phyloP scores from a whole-genome alignment of 2,329 filamentous ascomycete species.

The Ceratocystis eucalypticola region DNA sequence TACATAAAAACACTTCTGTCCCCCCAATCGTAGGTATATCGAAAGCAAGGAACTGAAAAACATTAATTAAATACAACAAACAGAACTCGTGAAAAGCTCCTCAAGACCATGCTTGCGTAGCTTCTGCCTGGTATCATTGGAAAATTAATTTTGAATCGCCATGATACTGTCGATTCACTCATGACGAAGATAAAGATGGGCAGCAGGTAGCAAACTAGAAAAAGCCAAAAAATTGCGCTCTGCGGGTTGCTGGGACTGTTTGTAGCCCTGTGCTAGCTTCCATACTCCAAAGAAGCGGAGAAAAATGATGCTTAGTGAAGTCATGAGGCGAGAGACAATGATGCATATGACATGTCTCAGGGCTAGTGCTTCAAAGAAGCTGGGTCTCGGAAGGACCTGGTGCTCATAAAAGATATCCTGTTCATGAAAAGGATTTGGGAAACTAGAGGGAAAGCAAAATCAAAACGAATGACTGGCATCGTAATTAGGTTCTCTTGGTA shows the following conservation, averaged over 20 bases:
- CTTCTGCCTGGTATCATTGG: background rate
- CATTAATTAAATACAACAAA: background rate
- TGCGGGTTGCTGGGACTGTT: no score
- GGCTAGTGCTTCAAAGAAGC: no score
- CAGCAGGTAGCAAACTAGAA: background rate
- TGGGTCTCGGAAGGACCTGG: no score
- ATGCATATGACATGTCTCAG: no score
- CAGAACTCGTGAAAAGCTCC: background rate
- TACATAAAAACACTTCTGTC: background rate
- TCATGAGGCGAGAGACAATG: no score
- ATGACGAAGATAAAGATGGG: background rate
- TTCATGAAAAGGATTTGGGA: background rate
- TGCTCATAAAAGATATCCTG: background rate
- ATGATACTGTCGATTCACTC: background rate
- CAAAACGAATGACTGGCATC: background rate
- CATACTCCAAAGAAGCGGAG: no score
- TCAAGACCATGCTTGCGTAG: background rate
- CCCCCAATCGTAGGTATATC: background rate
- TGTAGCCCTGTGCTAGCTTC: background rate
- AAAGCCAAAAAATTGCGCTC: no score
- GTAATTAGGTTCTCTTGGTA: conserved; percentile 28
- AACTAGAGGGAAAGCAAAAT: background rate
- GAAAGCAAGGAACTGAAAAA: background rate
- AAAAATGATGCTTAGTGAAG: no score
- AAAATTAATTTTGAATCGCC: background rate